Conservation (phyloP, 1,284 basidiomycete genomes). For the Chondrostereum purpureum region DNA sequence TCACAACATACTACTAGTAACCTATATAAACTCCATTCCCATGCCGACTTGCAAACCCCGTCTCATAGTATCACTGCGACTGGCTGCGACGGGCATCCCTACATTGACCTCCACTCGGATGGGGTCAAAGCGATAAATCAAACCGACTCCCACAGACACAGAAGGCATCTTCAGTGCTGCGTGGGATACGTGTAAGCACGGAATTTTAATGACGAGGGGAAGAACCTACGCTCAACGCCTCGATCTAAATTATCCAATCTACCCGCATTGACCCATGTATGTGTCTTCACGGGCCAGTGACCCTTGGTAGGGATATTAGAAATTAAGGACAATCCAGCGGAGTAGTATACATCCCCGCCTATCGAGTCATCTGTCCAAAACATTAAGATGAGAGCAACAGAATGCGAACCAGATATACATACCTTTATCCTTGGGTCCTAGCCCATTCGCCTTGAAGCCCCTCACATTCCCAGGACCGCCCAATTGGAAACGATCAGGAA, state of each 20-base stretch:
- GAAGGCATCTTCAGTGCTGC: constrained; percentile 47
- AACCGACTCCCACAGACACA: constrained; percentile 79
- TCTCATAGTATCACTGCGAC: constrained; percentile 69
- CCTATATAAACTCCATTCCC: constrained; percentile 79
- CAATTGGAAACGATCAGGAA: constrained; percentile 87
- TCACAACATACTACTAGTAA: too few relatives aligned
- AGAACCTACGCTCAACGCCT: too few relatives aligned
- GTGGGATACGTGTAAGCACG: constrained; percentile 53
- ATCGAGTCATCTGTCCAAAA: constrained; percentile 61
- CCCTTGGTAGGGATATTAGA: constrained; percentile 73
- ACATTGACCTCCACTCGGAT: constrained; percentile 89
- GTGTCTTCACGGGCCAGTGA: constrained; percentile 86
- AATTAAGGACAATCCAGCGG: constrained; percentile 75
- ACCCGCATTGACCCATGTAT: constrained; percentile 84
- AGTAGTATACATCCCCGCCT: constrained; percentile 88
- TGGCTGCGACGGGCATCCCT: constrained; percentile 80
- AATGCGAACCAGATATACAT: constrained; percentile 19
- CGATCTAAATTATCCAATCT: constrained; percentile 47
- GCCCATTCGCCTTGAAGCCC: constrained; percentile 77
- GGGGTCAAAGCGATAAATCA: constrained; percentile 87
- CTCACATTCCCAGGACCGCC: constrained; percentile 91
- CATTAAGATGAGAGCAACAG: background rate
- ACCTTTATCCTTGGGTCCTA: constrained; percentile 83
- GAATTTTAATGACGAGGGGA: too few relatives aligned
- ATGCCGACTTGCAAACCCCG: constrained; percentile 90